phyloP scores from a whole-genome alignment of 2,329 filamentous ascomycete genomes.

The Pezicula neosporulosa region DNA sequence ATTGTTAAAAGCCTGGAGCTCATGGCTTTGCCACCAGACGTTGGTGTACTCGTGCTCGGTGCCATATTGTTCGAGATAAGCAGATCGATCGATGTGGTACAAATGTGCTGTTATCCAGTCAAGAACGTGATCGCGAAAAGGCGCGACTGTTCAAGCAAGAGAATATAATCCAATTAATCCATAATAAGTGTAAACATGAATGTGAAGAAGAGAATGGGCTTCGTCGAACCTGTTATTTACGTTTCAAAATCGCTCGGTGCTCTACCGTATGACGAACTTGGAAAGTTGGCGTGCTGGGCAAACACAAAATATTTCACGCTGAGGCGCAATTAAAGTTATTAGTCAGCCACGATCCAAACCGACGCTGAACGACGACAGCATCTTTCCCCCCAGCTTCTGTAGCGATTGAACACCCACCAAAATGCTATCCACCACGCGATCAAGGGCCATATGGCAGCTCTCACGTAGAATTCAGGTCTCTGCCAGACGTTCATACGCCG shows the following conservation, averaged over 20 bases:
- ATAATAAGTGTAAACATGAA: too few species aligned
- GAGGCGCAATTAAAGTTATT: too few species aligned
- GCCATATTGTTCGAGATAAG: constrained; percentile 16
- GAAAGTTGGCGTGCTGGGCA: too few species aligned
- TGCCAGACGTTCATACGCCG: constrained; percentile 22
- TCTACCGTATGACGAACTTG: too few species aligned
- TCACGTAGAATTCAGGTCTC: constrained; percentile 28
- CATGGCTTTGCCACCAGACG: constrained; percentile 54
- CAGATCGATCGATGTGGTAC: too few species aligned
- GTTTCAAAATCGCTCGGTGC: too few species aligned
- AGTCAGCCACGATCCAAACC: not conserved
- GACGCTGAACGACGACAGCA: constrained; percentile 5
- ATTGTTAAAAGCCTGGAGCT: constrained; percentile 87
- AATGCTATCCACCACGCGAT: constrained; percentile 41
- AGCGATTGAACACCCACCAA: constrained; percentile 25
- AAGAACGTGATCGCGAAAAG: not conserved
- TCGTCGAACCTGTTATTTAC: too few species aligned
- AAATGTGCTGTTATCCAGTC: not conserved
- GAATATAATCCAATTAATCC: too few species aligned
- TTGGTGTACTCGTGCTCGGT: constrained; percentile 33
- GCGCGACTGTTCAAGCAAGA: too few species aligned
- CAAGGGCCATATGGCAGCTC: constrained; percentile 33
- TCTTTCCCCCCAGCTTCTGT: constrained; percentile 4
- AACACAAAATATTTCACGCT: too few species aligned
- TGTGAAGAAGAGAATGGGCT: too few species aligned